Base-by-base conservation (phyloP, 768 basidiomycete species). In the Coprinellus micaceus region DNA sequence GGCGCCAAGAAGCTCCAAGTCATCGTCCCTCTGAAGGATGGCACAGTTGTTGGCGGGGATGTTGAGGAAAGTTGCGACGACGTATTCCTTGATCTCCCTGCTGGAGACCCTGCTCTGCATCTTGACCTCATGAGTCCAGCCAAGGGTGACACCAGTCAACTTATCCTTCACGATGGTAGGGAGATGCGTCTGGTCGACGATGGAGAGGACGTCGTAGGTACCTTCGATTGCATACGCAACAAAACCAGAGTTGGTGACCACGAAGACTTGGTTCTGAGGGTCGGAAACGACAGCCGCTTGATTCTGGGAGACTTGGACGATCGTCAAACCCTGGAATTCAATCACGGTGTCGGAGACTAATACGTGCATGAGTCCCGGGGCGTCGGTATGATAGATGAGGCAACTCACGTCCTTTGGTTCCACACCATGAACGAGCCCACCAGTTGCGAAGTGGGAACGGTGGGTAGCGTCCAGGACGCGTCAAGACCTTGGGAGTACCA, bases 251-350 rank as follows among this genome's bases (percentile, higher is more conserved):
- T 89, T 88, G 68, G 86, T 89, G 62, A 92, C 75, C 17, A 93
- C 86, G 65, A 93, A 91, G 24, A 91, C 82, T 33, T 82, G 84
- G 58, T 91, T 91, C 72, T 83, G 77, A 45, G 88, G 89, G 64
- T 91, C 88, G 0, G 87, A 90, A 41, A 90, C 76, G 28, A 90
- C 86, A 0, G 89, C 89, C 2, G 87, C 87, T 63, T 79, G 76
- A 58, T 93, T 93, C 74, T 92, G 91, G 0, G 88, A 88, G 21
- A 92, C 91, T 64, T 93, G 91, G 0, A 93, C 89, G n/a, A 89
- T 78, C 0, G 87, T 90, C 58, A 93, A 72, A 49, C 91, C 91
- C 48, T 84, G 78, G 67, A 91, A 91, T 60, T 86, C 83, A 46
- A 92, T 85, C 22, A 89, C 88, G 1, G 90, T 86, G 62, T 92